These are phyloP conservation scores for Diplocarpon rosae DNA, from an alignment of 2,329 filamentous ascomycete species.

Conservation along the genomic window DNA sequence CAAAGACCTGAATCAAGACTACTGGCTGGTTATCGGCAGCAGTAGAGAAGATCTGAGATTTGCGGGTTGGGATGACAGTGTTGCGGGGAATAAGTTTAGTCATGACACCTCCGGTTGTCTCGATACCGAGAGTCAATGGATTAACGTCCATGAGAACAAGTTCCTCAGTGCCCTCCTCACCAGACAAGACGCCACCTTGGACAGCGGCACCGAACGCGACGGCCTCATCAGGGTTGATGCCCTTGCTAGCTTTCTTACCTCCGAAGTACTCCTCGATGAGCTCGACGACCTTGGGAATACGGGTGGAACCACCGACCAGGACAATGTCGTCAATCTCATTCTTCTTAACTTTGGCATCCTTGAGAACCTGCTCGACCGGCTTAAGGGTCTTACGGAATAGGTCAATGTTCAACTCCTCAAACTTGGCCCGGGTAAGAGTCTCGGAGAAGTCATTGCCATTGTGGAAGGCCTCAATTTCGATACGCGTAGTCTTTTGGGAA, in stretches of 20 bases:
- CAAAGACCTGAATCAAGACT: slow-evolving; percentile 89
- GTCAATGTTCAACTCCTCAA: slow-evolving; percentile 97
- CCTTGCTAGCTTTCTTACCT: slow-evolving; percentile 97
- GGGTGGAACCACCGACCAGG: slow-evolving; percentile 93
- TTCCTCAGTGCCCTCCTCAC: slow-evolving; percentile 69
- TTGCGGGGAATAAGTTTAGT: slow-evolving; percentile 92
- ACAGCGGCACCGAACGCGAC: slow-evolving; percentile 96
- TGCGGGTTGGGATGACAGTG: slow-evolving; percentile 89
- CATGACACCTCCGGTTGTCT: slow-evolving; percentile 96
- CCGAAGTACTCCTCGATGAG: slow-evolving; percentile 93
- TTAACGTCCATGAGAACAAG: slow-evolving; percentile 96
- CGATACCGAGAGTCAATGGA: slow-evolving; percentile 90
- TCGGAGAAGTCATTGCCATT: slow-evolving; percentile 97
- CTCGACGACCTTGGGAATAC: slow-evolving; percentile 94
- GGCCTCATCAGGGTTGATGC: slow-evolving; percentile 98
- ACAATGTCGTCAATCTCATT: slow-evolving; percentile 91
- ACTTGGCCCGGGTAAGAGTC: slow-evolving; percentile 96
- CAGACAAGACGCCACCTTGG: slow-evolving; percentile 89
- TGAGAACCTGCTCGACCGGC: slow-evolving; percentile 96
- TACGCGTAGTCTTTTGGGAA: slow-evolving; percentile 83
- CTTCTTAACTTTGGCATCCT: slow-evolving; percentile 98
- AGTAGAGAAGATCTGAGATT: slow-evolving; percentile 96
- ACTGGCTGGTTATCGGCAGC: slow-evolving; percentile 94
- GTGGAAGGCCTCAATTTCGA: slow-evolving; percentile 96
- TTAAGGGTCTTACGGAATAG: slow-evolving; percentile 99